These are phyloP conservation scores for Tulasnella sp. DNA, from an alignment of 768 basidiomycete genomes.

Conservation along the genomic window DNA sequence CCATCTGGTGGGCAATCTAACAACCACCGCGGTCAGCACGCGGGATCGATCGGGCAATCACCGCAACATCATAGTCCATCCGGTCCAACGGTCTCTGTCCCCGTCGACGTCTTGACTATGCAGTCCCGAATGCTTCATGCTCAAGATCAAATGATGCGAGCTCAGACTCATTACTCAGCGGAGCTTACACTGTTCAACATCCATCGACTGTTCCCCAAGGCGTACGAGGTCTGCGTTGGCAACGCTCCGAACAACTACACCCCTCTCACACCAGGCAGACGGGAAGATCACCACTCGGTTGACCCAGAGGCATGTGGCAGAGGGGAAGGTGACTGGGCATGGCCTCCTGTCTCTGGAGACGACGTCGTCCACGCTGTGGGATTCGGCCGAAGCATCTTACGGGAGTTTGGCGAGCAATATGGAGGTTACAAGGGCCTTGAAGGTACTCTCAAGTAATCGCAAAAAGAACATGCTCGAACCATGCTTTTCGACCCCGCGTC, in stretches of 20 bases:
- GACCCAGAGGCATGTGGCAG: conserved; percentile 23
- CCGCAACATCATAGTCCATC: conserved; percentile 16
- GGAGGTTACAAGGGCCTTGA: conserved; percentile 30
- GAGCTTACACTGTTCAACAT: conserved; percentile 26
- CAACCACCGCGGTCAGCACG: not conserved
- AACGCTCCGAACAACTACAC: conserved; percentile 17
- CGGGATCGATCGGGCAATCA: conserved; percentile 21
- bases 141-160: conserved; percentile 16
- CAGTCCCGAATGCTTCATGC: conserved; percentile 24
- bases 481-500: conserved; percentile 10
- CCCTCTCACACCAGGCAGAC: conserved; percentile 25
- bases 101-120: conserved; percentile 18
- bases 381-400: conserved; percentile 31
- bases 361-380: conserved; percentile 32
- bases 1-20: conserved; percentile 21
- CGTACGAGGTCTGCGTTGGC: conserved; percentile 29
- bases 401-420: conserved; percentile 24
- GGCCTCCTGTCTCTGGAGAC: conserved; percentile 29
- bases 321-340: conserved; percentile 33
- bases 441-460: conserved; percentile 18
- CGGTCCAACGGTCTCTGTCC: conserved; percentile 2
- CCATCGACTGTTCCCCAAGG: conserved; percentile 19
- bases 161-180: not conserved
- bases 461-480: conserved; percentile 16
- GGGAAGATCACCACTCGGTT: conserved; percentile 24